Conservation (phyloP, 768 basidiomycete genomes). For the Boletales sp. region DNA sequence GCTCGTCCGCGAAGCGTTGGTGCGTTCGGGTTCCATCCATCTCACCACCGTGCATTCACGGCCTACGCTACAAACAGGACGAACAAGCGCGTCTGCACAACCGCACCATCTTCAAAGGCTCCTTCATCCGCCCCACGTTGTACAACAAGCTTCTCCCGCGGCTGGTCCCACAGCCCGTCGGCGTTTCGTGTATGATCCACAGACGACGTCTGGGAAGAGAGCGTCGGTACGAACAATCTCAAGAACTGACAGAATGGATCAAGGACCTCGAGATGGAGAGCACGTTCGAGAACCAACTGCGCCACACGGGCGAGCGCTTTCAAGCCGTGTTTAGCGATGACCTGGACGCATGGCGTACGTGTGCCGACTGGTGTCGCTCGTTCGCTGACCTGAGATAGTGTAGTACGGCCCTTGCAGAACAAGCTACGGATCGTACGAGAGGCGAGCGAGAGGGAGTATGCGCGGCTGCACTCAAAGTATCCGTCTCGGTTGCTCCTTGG, state of each 20-base stretch:
- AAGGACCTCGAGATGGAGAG: conserved; percentile 36
- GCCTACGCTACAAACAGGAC: conserved; percentile 37
- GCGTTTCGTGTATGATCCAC: conserved; percentile 68
- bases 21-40: conserved; percentile 26
- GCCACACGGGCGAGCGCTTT: conserved; percentile 15
- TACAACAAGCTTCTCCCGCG: conserved; percentile 74
- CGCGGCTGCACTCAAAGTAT: conserved; percentile 41
- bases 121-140: conserved; percentile 58
- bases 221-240: conserved; percentile 39
- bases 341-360: conserved; percentile 20
- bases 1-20: conserved; percentile 50
- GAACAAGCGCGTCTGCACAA: conserved; percentile 52
- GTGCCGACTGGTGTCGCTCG: background rate
- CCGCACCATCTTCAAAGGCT: conserved; percentile 70
- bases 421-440: conserved; percentile 29
- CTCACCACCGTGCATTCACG: background rate
- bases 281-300: conserved; percentile 34
- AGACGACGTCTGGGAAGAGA: conserved; percentile 43
- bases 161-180: conserved; percentile 71
- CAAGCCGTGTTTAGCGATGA: conserved; percentile 27
- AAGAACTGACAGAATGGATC: conserved; percentile 30
- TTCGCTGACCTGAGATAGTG: conserved; percentile 2
- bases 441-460: conserved; percentile 37
- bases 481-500: conserved; percentile 45
- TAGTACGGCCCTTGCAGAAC: conserved; percentile 38